phyloP scores from a whole-genome alignment of 140 eudicot species.

The Oenanthe javanica region DNA sequence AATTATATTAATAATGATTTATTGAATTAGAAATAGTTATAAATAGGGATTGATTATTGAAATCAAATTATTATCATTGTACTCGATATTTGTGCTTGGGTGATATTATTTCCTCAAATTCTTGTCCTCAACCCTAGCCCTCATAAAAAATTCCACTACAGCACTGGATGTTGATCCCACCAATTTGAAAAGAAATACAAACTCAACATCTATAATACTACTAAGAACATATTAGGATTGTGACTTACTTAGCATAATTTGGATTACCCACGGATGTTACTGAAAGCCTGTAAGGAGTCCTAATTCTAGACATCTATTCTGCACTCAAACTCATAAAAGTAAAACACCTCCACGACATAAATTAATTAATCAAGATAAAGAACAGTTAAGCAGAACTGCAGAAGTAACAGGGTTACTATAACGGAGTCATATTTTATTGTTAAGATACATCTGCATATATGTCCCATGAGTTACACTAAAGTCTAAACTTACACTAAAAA shows the following conservation, averaged over 20 bases:
- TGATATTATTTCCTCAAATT: too few relatives aligned
- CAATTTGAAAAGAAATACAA: neutral
- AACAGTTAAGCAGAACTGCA: neutral
- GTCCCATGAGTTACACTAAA: neutral
- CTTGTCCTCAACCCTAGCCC: too few relatives aligned
- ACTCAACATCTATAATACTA: neutral
- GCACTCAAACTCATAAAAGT: neutral
- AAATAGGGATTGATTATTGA: too few relatives aligned
- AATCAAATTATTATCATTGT: too few relatives aligned
- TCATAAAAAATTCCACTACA: neutral
- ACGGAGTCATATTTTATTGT: neutral
- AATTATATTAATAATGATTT: too few relatives aligned
- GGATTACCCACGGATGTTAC: neutral
- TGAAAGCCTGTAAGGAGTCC: neutral
- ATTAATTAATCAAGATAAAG: neutral
- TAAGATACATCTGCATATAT: neutral
- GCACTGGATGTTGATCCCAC: neutral
- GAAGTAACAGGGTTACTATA: neutral
- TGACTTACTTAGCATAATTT: neutral
- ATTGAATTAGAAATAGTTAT: too few relatives aligned
- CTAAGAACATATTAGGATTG: neutral
- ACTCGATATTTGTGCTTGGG: too few relatives aligned
- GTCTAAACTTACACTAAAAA: neutral
- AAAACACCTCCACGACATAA: neutral
- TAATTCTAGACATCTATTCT: neutral